These are phyloP conservation scores for Euphorbia tirucalli DNA, from an alignment of 345 rosid genomes.

Conservation along the genomic window DNA sequence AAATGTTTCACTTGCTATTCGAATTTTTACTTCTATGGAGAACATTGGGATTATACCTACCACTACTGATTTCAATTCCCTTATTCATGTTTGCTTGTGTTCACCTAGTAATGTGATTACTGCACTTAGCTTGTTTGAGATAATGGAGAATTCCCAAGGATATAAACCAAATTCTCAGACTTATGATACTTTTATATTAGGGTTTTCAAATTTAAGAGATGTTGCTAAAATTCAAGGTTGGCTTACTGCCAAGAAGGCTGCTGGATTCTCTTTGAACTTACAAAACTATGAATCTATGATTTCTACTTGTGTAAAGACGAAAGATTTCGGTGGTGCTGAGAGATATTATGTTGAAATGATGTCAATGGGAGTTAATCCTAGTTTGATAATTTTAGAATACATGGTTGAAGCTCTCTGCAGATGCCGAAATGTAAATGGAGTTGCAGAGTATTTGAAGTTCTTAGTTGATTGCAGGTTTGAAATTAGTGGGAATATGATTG, in stretches of 20 bases:
- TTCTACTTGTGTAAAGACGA: constrained; percentile 21
- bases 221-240: constrained; percentile 28
- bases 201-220: constrained; percentile 34
- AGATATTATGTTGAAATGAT: constrained; percentile 27
- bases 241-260: constrained; percentile 32
- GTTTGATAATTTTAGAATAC: constrained; percentile 22
- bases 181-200: constrained; percentile 32
- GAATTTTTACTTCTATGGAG: constrained; percentile 40
- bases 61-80: constrained; percentile 35
- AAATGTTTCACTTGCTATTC: constrained; percentile 32
- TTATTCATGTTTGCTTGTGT: constrained; percentile 26
- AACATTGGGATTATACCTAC: constrained; percentile 32
- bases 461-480: constrained; percentile 26
- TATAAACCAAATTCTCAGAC: constrained; percentile 32
- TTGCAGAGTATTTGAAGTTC: constrained; percentile 25
- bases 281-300: constrained; percentile 35
- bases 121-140: constrained; percentile 39
- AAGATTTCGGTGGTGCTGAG: constrained; percentile 34
- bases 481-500: constrained; percentile 29
- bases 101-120: constrained; percentile 19
- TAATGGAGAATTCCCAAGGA: constrained; percentile 34
- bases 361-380: constrained; percentile 27
- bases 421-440: constrained; percentile 17
- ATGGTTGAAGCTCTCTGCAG: constrained; percentile 31
- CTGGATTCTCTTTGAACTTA: constrained; percentile 28